Conservation (phyloP, 1,284 basidiomycete species). For the Tilletiaria anomala region DNA sequence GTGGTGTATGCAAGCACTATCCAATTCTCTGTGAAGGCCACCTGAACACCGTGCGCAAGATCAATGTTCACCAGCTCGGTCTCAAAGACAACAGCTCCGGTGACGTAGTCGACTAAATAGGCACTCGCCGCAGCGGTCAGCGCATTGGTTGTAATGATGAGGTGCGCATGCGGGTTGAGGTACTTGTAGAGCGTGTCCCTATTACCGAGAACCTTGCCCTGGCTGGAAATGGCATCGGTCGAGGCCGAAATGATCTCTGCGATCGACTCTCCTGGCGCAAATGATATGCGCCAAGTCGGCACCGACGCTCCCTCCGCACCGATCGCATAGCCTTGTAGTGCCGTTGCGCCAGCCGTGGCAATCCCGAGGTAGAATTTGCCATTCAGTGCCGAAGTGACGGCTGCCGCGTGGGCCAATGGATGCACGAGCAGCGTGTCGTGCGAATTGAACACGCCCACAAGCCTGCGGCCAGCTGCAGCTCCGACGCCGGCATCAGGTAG, state of each 20-base stretch:
- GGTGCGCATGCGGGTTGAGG: conserved; percentile 65
- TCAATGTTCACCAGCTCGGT: conserved; percentile 27
- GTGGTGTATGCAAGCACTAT: conserved; percentile 59
- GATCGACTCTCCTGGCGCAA: conserved; percentile 15
- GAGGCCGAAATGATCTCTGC: conserved; percentile 3
- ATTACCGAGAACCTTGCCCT: conserved; percentile 72
- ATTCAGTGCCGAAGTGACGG: neutral
- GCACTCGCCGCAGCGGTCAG: conserved; percentile 42
- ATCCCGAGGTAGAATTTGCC: conserved; percentile 10
- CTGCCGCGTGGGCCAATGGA: neutral
- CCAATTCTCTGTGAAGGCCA: conserved; percentile 77
- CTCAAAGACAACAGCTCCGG: conserved; percentile 55
- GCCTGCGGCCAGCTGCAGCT: too few species aligned
- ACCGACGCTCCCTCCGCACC: neutral
- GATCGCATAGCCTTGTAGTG: conserved; percentile 15
- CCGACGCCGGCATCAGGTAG: conserved; percentile 19
- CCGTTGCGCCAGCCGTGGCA: neutral
- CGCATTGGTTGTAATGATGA: conserved; percentile 51
- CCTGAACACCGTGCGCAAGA: conserved; percentile 46
- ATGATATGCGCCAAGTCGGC: conserved; percentile 18
- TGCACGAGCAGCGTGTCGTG: neutral
- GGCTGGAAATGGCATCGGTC: conserved; percentile 49
- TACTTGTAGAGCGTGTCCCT: conserved; percentile 87
- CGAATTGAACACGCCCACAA: neutral
- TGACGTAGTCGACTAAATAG: conserved; percentile 62